Base-by-base conservation (phyloP, 2,329 filamentous ascomycete species). In the Talaromyces rugulosus region DNA sequence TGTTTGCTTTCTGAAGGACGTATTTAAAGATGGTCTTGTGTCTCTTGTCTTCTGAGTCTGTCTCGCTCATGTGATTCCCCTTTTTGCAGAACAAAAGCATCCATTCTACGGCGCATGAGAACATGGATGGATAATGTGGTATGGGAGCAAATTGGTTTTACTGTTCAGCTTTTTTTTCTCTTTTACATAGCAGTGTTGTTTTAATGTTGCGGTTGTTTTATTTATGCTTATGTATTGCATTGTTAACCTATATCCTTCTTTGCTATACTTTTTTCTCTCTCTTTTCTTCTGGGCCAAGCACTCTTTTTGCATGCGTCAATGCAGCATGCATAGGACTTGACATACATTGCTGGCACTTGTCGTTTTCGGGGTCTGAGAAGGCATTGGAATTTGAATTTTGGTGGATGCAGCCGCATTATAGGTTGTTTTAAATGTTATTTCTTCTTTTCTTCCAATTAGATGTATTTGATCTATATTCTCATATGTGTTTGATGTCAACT, bases 101-200 rank as follows among this genome's bases (percentile, higher is more conserved):
- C 65, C 65, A 63, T 65, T 64, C 62, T 65, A 66, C 67, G 70
- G 67, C 66, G 71, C 68, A 67, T 66, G 69, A 66, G 69, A 72
- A 66, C 58, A 69, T 67, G 63, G 64, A 68, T 67, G 67, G 65
- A 68, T 66, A 66, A 65, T 65, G 61, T 65, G 67, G 66, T 69
- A 66, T 65, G 69, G 67, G 65, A 66, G 65, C 66, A 68, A 69
- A 47, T 47, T 69, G 64, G 65, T 65, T 65, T 63, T 65, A 61
- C 63, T 61, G 40, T 54, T 54, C 23, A 44, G 16, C 23, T 59
- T 54, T 42, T 42, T 31, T 55, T 47, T n/a, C 53, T 40, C 55
- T 34, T 57, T 62, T 58, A 51, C 23, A 47, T 47, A 47, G 44
- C 44, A 59, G 50, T 64, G 58, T 63, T 62, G 51, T 54, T 60